Evolutionary conservation across 2,329 filamentous ascomycete genomes (phyloP), one percentile per base, ranked within the genome.

Genomic region (Septoria linicola): DNA sequence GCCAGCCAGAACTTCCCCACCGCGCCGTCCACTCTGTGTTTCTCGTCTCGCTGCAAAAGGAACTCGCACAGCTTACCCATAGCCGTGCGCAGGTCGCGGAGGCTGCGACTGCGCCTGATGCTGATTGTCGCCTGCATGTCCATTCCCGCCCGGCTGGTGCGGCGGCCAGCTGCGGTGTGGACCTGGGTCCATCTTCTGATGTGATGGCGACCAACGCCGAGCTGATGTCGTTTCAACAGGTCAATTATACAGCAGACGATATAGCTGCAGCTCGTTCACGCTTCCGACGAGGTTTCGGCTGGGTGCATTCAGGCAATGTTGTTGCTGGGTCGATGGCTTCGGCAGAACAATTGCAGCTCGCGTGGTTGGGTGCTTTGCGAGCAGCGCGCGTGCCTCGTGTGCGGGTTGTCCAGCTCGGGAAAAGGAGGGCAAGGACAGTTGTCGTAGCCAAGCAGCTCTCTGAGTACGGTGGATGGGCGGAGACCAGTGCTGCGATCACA

Each of bases 21-120:
- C n/a, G n/a, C n/a, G n/a, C n/a, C n/a, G n/a, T n/a, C n/a, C n/a
- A n/a, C n/a, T n/a, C n/a, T n/a, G n/a, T n/a, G n/a, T n/a, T n/a
- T n/a, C n/a, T n/a, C n/a, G n/a, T n/a, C n/a, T n/a, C n/a, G n/a
- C n/a, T n/a, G n/a, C n/a, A n/a, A n/a, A n/a, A n/a, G n/a, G n/a
- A n/a, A n/a, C n/a, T n/a, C n/a, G n/a, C n/a, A n/a, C n/a, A 34
- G 63, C 65, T 56, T 60, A 68, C 66, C 63, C 63, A 58, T 59
- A 67, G 14, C 41, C 48, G 16, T 49, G 53, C 14, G 61, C 63
- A 45, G 55, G 55, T 39, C 65, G 55, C 23, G 59, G 60, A 40
- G 58, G 51, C 54, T 64, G 61, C 30, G 62, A 55, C 49, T 63
- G 63, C 49, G 40, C 46, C 37, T 59, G 59, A 48, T 64, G 57